Evolutionary conservation across 2,329 filamentous ascomycete genomes (phyloP).

Genomic region (Thielaviopsis punctulata): DNA sequence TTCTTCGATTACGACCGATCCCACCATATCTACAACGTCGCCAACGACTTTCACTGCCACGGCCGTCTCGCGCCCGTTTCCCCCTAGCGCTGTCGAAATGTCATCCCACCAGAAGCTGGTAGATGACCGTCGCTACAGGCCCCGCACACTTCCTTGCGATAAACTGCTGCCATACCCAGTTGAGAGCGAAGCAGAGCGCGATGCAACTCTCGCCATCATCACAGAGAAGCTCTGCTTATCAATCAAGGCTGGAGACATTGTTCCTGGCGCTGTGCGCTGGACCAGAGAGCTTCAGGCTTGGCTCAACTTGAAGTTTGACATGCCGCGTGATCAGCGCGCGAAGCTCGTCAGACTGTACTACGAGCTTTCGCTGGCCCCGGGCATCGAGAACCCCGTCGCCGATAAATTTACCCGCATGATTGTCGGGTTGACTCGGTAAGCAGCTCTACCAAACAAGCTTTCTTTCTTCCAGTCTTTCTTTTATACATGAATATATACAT

Average conservation of each 20-base stretch:
- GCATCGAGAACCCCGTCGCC: slow-evolving; percentile 61
- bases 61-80: background rate
- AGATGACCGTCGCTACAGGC: slow-evolving; percentile 42
- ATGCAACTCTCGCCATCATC: slow-evolving; percentile 68
- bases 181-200: slow-evolving; percentile 62
- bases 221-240: slow-evolving; percentile 87
- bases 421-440: slow-evolving; percentile 81
- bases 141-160: slow-evolving; percentile 87
- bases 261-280: slow-evolving; percentile 88
- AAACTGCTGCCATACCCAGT: slow-evolving; percentile 75
- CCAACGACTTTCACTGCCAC: background rate
- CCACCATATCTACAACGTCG: background rate
- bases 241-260: slow-evolving; percentile 82
- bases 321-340: slow-evolving; percentile 66
- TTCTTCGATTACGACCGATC: background rate
- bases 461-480: no score
- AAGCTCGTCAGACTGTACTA: slow-evolving; percentile 85
- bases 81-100: background rate
- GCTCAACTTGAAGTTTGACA: slow-evolving; percentile 94
- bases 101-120: background rate
- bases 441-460: slow-evolving; percentile 15
- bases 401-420: slow-evolving; percentile 97
- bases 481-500: background rate
- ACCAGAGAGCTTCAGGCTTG: slow-evolving; percentile 89
- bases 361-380: slow-evolving; percentile 77